Evolutionary conservation across 2,329 filamentous ascomycete species (phyloP).

Genomic region (Xylaria digitata): DNA sequence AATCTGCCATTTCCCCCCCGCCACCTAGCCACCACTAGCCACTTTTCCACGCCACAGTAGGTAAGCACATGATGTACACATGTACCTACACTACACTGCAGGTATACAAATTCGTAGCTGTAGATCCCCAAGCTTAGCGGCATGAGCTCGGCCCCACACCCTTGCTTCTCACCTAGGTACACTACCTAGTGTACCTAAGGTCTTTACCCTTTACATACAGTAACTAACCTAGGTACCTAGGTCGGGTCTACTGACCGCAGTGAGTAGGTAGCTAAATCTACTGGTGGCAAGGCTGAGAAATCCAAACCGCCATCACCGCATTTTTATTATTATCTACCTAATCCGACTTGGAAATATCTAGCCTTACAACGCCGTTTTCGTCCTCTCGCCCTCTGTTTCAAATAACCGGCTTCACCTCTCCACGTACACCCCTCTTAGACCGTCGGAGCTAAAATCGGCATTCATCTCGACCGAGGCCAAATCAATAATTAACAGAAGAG

Average conservation of each 20-base stretch:
- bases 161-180: not conserved
- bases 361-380: conserved; percentile 9
- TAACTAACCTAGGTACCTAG: not conserved
- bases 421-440: not conserved
- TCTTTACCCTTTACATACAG: too few species aligned
- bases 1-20: too few species aligned
- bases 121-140: not conserved
- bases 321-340: not conserved
- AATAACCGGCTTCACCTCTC: not conserved
- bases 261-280: conserved; percentile 14
- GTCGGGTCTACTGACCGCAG: too few species aligned
- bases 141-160: not conserved
- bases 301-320: conserved; percentile 43
- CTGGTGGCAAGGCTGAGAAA: conserved; percentile 61
- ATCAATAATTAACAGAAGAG: conserved; percentile 4
- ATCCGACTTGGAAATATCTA: not conserved
- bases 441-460: not conserved
- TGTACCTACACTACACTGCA: too few species aligned
- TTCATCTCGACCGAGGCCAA: not conserved
- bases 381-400: not conserved
- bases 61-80: too few species aligned
- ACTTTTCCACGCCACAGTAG: too few species aligned
- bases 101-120: not conserved
- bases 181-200: too few species aligned
- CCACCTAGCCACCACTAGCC: too few species aligned